Evolutionary conservation across 2,329 filamentous ascomycete species (phyloP), one percentile per base, ranked within the genome.

Genomic region (Epichloe gansuensis): DNA sequence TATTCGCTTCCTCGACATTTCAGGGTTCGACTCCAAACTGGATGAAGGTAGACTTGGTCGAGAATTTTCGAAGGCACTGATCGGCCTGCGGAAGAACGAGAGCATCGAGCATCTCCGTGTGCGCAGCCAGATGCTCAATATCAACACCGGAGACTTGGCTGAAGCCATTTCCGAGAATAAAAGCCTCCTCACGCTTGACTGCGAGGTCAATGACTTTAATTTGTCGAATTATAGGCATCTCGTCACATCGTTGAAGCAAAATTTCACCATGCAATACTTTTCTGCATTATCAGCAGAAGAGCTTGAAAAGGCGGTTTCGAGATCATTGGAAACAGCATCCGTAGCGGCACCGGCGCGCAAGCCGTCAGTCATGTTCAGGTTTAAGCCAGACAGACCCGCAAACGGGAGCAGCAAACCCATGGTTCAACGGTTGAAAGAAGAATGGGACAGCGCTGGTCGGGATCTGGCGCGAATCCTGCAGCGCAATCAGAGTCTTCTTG

Each of bases 41-140:
- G 77, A 81, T 56, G 77, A 81, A 55, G 74, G 75, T 0, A 74
- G 77, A 53, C 68, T 81, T 9, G 76, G 76, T 15, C 71, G 68
- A 53, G 74, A 75, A 8, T 75, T 80, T 53, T 76, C 74, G 0
- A 71, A 69, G 38, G 70, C 76, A 0, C 64, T 81, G 27, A 66
- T 66, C 21, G 74, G 74, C 23, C 66, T 78, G 35, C 68, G 67
- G 34, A 63, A 63, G n/a, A 74, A 75, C 53, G 67, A 58, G 7
- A 63, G 66, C 15, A 65, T 75, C 17, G 70, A 70, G 49, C 76
- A 80, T 58, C 69, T 81, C 4, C 71, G 76, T 1, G 68, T 81
- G 46, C 73, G 76, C 55, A 80, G 76, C 59, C 77, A 81, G 60
- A 73, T 75, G 64, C 68, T 77, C 7, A 73, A 75, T 55, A 67